These are phyloP conservation scores for Jimgerdemannia lactiflua DNA, from an alignment of 192 early-diverging fungal species.

Conservation along the genomic window DNA sequence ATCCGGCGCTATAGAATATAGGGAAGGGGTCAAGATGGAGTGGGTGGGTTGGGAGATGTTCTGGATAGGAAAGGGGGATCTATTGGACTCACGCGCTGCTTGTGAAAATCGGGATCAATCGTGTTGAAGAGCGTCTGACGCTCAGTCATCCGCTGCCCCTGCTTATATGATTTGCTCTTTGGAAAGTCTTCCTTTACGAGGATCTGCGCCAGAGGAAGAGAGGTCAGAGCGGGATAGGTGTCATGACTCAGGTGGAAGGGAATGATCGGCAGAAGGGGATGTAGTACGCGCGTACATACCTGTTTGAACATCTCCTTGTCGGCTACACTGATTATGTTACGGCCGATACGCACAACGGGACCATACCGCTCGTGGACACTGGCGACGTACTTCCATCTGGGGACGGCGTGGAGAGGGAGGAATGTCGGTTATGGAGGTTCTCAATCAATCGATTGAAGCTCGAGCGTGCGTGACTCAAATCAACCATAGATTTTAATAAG, in stretches of 20 bases:
- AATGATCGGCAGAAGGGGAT: not conserved
- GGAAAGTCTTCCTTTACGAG: slow-evolving; percentile 21
- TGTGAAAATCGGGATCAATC: slow-evolving; percentile 31
- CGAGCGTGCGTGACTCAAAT: no score
- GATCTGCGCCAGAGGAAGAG: not conserved
- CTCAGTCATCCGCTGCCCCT: not conserved
- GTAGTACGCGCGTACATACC: not conserved
- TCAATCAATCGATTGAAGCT: no score
- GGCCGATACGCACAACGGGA: slow-evolving; percentile 19
- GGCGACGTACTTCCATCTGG: not conserved
- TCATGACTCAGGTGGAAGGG: no score
- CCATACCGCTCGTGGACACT: slow-evolving; percentile 26
- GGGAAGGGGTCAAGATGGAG: not conserved
- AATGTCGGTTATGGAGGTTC: no score
- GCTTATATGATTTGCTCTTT: slow-evolving; percentile 16
- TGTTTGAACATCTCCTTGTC: slow-evolving; percentile 35
- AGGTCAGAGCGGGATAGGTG: not conserved
- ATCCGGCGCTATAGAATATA: slow-evolving; percentile 32
- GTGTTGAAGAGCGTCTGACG: slow-evolving; percentile 31
- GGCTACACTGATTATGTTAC: slow-evolving; percentile 7
- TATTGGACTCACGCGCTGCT: slow-evolving; percentile 17
- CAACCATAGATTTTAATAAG: not conserved
- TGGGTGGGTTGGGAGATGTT: not conserved
- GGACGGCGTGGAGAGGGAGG: not conserved
- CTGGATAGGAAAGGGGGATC: not conserved